Base-by-base conservation (phyloP, 148 eudicot genomes). In the Vaccinium macrocarpon region DNA sequence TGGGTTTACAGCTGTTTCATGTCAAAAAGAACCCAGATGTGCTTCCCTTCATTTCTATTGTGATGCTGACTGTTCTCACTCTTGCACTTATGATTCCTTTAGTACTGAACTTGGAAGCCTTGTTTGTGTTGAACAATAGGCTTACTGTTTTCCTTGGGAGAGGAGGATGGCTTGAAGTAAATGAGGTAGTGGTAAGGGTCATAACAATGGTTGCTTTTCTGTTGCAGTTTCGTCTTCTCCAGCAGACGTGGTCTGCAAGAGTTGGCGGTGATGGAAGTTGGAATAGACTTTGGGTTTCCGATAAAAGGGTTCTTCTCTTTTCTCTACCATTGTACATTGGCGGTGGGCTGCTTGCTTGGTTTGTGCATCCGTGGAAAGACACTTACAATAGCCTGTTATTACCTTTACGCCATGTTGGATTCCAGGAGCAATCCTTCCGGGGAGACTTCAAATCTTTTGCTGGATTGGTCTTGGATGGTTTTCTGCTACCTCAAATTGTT, bases 161-260 rank as follows among this genome's bases (percentile, higher is more conserved):
- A 75, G 98, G 91, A 55, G 96, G 91, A 48, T 97, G 99, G 99
- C 90, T 97, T 18, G 98, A 95, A 91, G 89, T 95, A 57, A 93
- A 97, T 50, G 98, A 97, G 88, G 95, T 95, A 27, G 61, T 97
- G 66, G 95, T 95, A 27, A 90, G 99, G 86, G 94, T 94, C 70
- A 95, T 97, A 70, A 95, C 93, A 56, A 97, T 97, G 99, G 53
- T 97, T 81, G 99, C 94, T 53, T 97, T 97, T 87, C 93, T 97
- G 79, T 82, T 97, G 27, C 92, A 97, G 81, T 90, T 90, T 66
- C 94, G 96, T 82, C 95, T 97, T 82, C 93, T 97, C 59, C 98
- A 97, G 82, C 76, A 92, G 62, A 85, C 97, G 8, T 97, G 98
- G 98, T 92, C 94, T 75, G 82, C 97, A 71, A 93, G 93, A 82